phyloP scores from a whole-genome alignment of 2,329 filamentous ascomycete species.

The Herpotrichia juniperi region DNA sequence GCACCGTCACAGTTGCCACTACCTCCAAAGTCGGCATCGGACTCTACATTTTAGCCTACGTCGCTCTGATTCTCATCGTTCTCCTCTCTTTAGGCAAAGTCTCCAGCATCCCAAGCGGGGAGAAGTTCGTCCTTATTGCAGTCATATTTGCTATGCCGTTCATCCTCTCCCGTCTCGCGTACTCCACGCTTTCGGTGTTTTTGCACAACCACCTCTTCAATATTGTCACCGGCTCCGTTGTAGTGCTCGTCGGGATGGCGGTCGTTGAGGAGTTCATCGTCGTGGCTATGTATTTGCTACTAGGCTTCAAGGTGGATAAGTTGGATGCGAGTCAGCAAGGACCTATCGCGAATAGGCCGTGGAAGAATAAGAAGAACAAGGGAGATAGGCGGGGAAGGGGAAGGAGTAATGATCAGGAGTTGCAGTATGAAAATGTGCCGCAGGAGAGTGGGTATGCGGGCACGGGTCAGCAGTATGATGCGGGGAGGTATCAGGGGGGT shows the following conservation, averaged over 20 bases:
- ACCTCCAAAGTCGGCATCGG: constrained; percentile 21
- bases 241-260: constrained; percentile 19
- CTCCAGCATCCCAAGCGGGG: constrained; percentile 12
- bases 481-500: too few species aligned
- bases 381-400: background rate
- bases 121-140: constrained; percentile 19
- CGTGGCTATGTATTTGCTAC: constrained; percentile 18
- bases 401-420: too few species aligned
- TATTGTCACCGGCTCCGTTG: constrained; percentile 17
- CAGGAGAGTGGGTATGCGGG: too few species aligned
- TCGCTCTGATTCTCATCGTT: constrained; percentile 13
- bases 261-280: constrained; percentile 28
- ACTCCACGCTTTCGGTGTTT: constrained; percentile 21
- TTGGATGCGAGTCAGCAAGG: background rate
- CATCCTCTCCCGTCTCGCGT: constrained; percentile 23
- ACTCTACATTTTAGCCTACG: constrained; percentile 23
- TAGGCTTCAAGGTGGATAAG: constrained; percentile 20
- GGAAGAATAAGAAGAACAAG: constrained; percentile 5
- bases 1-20: constrained; percentile 20
- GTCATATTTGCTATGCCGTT: constrained; percentile 24
- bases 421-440: too few species aligned
- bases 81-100: constrained; percentile 8
- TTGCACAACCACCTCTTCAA: constrained; percentile 22
- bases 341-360: background rate
- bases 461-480: too few species aligned